phyloP scores from a whole-genome alignment of 108 stramenopile genomes.

The Cyclotella baltica region DNA sequence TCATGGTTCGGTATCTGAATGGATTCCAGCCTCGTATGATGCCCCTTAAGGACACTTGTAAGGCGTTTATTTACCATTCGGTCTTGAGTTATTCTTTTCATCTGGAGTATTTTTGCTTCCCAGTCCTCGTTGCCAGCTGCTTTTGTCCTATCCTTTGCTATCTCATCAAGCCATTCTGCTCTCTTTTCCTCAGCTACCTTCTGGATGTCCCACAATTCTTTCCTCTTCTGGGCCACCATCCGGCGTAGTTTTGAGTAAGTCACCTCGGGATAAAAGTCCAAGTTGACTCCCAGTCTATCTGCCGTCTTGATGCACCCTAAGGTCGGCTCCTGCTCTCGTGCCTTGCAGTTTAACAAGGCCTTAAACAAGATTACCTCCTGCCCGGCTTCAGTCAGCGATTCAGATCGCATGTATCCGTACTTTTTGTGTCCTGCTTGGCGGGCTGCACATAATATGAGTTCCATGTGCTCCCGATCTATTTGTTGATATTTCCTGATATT shows the following conservation, averaged over 20 bases:
- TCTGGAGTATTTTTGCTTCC: background rate
- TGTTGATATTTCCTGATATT: no score
- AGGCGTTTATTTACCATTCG: background rate
- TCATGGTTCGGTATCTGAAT: conserved; percentile 6
- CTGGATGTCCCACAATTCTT: conserved; percentile 2
- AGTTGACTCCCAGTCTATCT: no score
- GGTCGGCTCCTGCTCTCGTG: no score
- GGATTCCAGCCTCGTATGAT: background rate
- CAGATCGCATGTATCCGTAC: no score
- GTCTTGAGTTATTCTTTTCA: background rate
- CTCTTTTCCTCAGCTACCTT: background rate
- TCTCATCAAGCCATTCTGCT: conserved; percentile 1
- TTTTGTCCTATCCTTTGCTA: background rate
- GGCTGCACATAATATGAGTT: no score
- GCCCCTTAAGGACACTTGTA: background rate
- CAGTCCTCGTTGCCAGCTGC: background rate
- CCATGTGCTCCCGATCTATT: no score
- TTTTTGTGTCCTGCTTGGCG: no score
- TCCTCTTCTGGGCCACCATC: background rate
- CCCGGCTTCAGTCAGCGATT: no score
- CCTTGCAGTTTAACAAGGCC: no score
- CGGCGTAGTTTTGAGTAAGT: background rate
- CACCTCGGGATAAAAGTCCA: no score
- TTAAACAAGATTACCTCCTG: no score
- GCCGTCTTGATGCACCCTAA: no score